Evolutionary conservation across 371 early-diverging fungal genomes (phyloP).

Genomic region (Mucor lusitanicus): DNA sequence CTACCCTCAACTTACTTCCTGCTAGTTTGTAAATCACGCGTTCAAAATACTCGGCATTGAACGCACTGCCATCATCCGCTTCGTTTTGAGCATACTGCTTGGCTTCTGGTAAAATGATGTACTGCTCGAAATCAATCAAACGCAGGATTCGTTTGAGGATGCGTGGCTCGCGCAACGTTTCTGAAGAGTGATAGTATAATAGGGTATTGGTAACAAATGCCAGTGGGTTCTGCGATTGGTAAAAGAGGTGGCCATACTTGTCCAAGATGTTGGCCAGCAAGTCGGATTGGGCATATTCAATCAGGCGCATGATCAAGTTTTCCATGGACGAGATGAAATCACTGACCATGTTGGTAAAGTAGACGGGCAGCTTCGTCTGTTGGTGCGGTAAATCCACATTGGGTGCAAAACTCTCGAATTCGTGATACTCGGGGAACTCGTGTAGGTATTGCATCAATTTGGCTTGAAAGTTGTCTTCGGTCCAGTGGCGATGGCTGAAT

Average conservation of each 20-base stretch:
- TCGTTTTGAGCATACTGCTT: conserved; percentile 45
- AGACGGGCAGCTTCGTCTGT: conserved; percentile 67
- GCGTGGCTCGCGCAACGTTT: conserved; percentile 56
- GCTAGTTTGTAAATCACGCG: conserved; percentile 59
- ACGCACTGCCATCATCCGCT: conserved; percentile 34
- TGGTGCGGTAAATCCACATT: conserved; percentile 45
- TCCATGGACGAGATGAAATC: conserved; percentile 73
- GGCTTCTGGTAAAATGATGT: conserved; percentile 56
- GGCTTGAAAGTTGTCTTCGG: conserved; percentile 67
- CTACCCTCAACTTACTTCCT: conserved; percentile 46
- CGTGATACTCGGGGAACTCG: conserved; percentile 74
- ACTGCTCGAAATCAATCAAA: conserved; percentile 57
- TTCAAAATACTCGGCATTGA: conserved; percentile 61
- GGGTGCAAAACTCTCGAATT: conserved; percentile 69
- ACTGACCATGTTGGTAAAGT: conserved; percentile 69
- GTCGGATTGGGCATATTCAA: conserved; percentile 66
- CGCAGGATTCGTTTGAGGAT: conserved; percentile 56
- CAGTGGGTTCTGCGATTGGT: conserved; percentile 70
- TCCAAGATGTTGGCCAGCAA: conserved; percentile 67
- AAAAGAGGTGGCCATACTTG: conserved; percentile 67
- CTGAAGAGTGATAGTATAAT: conserved; percentile 68
- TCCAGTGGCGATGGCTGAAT: conserved; percentile 74
- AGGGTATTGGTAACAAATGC: conserved; percentile 69
- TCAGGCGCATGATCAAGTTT: conserved; percentile 64
- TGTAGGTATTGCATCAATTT: conserved; percentile 66